A percentile compares a stretch with the other conserved stretches of the same genome.
Evolutionary conservation across 805 yeast species (phyloP).

Genomic region (Saccharomycopsis guyanensis): DNA sequence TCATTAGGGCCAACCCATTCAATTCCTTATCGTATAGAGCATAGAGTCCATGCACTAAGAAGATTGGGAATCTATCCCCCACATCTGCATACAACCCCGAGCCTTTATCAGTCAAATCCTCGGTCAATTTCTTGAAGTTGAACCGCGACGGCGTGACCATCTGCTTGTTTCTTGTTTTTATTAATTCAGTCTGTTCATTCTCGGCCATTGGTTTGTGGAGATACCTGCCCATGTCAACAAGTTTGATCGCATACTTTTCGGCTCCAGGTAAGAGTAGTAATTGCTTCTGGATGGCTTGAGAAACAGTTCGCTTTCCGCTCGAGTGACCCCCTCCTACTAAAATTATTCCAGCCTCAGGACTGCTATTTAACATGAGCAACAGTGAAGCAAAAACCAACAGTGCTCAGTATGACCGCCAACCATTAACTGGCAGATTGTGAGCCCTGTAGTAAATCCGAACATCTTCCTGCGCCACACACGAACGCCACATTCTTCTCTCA

Average conservation of each 20-base stretch:
- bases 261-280: constrained; percentile 1
- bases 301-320: constrained; percentile 18
- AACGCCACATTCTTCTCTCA: too few species aligned
- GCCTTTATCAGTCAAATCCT: neutral
- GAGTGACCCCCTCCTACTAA: constrained; percentile 21
- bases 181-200: constrained; percentile 4
- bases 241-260: constrained; percentile 6
- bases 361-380: too few species aligned
- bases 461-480: too few species aligned
- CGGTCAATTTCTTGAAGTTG: constrained; percentile 13
- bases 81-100: neutral
- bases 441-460: too few species aligned
- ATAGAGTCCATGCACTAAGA: constrained; percentile 69
- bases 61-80: constrained; percentile 23
- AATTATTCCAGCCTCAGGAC: constrained; percentile 10
- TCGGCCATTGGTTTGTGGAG: constrained; percentile 3
- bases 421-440: too few species aligned
- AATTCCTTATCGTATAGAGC: constrained; percentile 61
- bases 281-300: constrained; percentile 4
- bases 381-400: too few species aligned
- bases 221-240: constrained; percentile 15
- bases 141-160: constrained; percentile 11
- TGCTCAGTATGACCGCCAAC: too few species aligned
- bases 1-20: constrained; percentile 49
- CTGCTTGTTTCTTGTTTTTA: neutral